Evolutionary conservation across 495 filamentous ascomycete species (phyloP), one percentile per base, ranked within the genome.

Genomic region (Hypoxylon crocopeplum): DNA sequence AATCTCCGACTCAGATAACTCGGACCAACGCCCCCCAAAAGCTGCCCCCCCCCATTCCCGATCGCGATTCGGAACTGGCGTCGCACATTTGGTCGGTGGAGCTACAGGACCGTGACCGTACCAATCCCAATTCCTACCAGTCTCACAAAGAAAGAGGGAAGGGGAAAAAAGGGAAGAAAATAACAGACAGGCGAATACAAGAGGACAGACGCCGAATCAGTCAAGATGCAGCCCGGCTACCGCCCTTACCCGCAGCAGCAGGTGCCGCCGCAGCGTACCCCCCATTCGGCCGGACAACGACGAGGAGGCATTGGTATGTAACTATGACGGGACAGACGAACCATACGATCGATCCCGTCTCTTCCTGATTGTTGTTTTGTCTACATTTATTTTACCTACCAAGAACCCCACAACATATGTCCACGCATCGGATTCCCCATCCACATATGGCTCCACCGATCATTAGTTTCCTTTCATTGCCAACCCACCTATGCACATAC

Each of bases 251-350:
- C 72, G 51, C 72, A 72, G 62, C 75, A 73, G 56, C 75, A 77
- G 53, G 60, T 57, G 12, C 67, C 69, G 62, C 62, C 59, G 50
- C 62, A 52, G 39, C 55, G 69, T 52, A 71, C 73, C 48, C 71
- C 72, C 65, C 77, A 77, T 63, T 44, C 67, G 64, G 69, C 63
- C 15, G 69, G 73, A 42, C 73, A 71, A 56, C 71, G 77, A 59
- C 75, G 78, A 58, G 72, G 70, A 44, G 72, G 72, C 39, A 81
- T 81, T 68, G 78, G 78, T 81, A 73, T 63, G 75, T 76, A 34
- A 54, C 40, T 54, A 17, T 22, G 32, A n/a, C n/a, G n/a, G n/a
- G n/a, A n/a, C n/a, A n/a, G 62, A 59, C 44, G 16, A 30, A 36
- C 30, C 47, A 55, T 39, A 48, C 45, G 39, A 61, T 52, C 36